A percentile compares a stretch with the other conserved stretches of the same genome.
Evolutionary conservation across 1,284 basidiomycete genomes (phyloP).

Genomic region (Athelia sp.): DNA sequence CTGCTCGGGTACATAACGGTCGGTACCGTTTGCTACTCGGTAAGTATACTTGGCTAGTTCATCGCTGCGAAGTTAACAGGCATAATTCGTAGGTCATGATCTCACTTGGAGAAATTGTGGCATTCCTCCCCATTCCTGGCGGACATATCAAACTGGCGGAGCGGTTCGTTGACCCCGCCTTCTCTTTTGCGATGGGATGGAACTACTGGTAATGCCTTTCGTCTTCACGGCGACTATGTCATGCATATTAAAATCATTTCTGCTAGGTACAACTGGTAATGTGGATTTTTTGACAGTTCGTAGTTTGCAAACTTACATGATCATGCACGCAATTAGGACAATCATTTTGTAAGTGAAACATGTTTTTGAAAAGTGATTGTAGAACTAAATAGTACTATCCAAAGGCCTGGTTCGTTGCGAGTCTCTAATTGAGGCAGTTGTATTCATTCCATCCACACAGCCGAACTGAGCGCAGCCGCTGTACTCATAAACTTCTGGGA

Average conservation of each 20-base stretch:
- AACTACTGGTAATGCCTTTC: slow-evolving; percentile 57
- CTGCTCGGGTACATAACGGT: slow-evolving; percentile 58
- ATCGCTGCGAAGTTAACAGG: background rate
- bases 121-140: slow-evolving; percentile 28
- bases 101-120: slow-evolving; percentile 55
- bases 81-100: slow-evolving; percentile 20
- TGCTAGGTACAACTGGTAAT: background rate
- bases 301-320: background rate
- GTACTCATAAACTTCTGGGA: slow-evolving; percentile 79
- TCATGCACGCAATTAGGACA: slow-evolving; percentile 52
- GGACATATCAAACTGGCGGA: slow-evolving; percentile 76
- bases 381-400: background rate
- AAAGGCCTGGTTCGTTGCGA: slow-evolving; percentile 2
- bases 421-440: background rate
- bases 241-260: background rate
- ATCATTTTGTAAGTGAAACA: slow-evolving; percentile 76
- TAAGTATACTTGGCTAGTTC: slow-evolving; percentile 13
- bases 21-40: slow-evolving; percentile 59
- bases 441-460: slow-evolving; percentile 12
- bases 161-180: slow-evolving; percentile 75
- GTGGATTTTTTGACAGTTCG: background rate
- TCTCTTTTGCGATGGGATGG: slow-evolving; percentile 83
- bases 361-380: slow-evolving; percentile 33
- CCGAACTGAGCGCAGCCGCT: slow-evolving; percentile 61
- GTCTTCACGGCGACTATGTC: slow-evolving; percentile 2